These are phyloP conservation scores for Globisporangium radiosum DNA, from an alignment of 352 stramenopile species.

Conservation along the genomic window DNA sequence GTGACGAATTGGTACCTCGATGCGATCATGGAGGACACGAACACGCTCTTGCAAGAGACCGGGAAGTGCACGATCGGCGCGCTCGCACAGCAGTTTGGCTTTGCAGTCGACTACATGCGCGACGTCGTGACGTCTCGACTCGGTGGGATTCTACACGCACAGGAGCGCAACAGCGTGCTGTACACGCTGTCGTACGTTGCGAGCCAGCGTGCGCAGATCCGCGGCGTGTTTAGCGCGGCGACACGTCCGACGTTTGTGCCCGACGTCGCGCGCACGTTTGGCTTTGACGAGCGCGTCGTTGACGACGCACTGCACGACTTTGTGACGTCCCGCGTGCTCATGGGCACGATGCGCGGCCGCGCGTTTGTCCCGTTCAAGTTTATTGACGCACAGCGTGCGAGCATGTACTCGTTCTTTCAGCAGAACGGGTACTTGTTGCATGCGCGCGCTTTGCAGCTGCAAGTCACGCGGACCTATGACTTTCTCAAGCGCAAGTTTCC, in stretches of 20 bases:
- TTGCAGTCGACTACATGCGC: conserved; percentile 79
- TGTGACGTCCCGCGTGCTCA: conserved; percentile 41
- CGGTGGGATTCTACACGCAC: conserved; percentile 50
- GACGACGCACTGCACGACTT: conserved; percentile 55
- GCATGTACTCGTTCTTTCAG: conserved; percentile 83
- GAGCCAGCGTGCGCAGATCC: conserved; percentile 53
- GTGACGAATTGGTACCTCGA: conserved; percentile 80
- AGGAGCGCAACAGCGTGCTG: conserved; percentile 59
- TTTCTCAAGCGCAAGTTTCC: conserved; percentile 69
- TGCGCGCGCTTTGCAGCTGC: conserved; percentile 41
- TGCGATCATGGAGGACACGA: conserved; percentile 78
- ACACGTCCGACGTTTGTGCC: conserved; percentile 66
- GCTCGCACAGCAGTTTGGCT: conserved; percentile 74
- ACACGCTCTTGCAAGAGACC: conserved; percentile 67
- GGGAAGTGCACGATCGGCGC: conserved; percentile 62
- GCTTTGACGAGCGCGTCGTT: conserved; percentile 62
- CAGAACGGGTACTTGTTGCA: conserved; percentile 78
- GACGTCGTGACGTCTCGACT: conserved; percentile 61
- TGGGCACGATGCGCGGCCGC: conserved; percentile 53
- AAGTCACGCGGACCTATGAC: conserved; percentile 60
- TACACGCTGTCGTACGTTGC: conserved; percentile 75
- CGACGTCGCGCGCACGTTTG: conserved; percentile 44
- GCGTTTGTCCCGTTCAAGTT: conserved; percentile 82
- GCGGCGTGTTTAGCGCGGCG: conserved; percentile 55
- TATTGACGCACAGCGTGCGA: conserved; percentile 60